phyloP scores from a whole-genome alignment of 2,329 filamentous ascomycete genomes.

The Zalaria obscura region DNA sequence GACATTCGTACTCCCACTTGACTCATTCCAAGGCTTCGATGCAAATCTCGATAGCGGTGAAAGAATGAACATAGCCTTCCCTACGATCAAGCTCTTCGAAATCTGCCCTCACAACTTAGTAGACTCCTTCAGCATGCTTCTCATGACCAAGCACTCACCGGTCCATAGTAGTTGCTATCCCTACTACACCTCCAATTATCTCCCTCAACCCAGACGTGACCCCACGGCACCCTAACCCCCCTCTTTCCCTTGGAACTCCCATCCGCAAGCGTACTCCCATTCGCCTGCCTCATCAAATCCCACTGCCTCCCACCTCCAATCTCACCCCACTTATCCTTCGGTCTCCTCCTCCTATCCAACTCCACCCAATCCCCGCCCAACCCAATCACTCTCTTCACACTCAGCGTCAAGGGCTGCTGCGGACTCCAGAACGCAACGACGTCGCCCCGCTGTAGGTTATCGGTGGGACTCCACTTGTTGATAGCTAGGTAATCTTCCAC shows the following conservation, averaged over 20 bases:
- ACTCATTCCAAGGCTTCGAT: constrained; percentile 38
- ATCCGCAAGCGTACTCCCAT: not conserved
- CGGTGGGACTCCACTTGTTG: constrained; percentile 13
- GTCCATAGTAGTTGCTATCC: constrained; percentile 86
- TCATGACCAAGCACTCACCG: constrained; percentile 24
- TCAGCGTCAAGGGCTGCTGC: constrained; percentile 49
- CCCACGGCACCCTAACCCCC: constrained; percentile 53
- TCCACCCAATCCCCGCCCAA: constrained; percentile 65
- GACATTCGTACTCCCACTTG: constrained; percentile 30
- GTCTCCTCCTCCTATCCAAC: constrained; percentile 31
- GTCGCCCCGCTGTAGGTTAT: constrained; percentile 25
- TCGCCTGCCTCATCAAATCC: constrained; percentile 4
- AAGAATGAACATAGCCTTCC: constrained; percentile 58
- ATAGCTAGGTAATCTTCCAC: constrained; percentile 24
- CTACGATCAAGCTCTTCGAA: constrained; percentile 59
- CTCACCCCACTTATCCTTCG: constrained; percentile 23
- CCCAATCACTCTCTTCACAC: constrained; percentile 72
- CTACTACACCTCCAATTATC: constrained; percentile 60
- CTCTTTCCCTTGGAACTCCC: constrained; percentile 10
- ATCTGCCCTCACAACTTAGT: constrained; percentile 24
- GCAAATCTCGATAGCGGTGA: constrained; percentile 51
- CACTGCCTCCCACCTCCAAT: constrained; percentile 13
- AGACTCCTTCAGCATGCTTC: too few species aligned
- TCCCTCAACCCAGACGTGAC: constrained; percentile 91
- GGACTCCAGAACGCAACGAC: constrained; percentile 39